Conservation (phyloP, 441 rosid species). For the Omphalea diandra region DNA sequence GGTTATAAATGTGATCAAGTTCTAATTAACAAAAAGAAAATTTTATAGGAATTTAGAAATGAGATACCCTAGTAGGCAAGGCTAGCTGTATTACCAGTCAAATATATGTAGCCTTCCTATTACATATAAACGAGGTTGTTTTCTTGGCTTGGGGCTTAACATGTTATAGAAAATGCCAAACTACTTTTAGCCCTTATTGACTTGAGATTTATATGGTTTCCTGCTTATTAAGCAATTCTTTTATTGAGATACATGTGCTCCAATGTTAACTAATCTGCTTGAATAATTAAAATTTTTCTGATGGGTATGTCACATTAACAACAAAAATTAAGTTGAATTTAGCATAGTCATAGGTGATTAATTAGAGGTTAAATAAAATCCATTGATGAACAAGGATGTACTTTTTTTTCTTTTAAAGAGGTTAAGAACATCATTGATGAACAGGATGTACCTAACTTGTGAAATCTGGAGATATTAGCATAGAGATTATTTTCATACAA, state of each 20-base stretch:
- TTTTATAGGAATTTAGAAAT: not conserved
- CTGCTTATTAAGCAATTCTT: not conserved
- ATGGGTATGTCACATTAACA: not conserved
- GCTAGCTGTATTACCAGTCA: not conserved
- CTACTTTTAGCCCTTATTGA: conserved; percentile 5
- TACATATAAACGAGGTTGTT: not conserved
- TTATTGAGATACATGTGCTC: not conserved
- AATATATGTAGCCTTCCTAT: not conserved
- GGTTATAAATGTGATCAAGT: no score
- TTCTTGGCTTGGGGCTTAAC: no score
- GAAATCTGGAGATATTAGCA: not conserved
- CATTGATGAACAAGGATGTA: not conserved
- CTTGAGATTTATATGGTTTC: not conserved
- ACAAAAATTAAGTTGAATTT: not conserved
- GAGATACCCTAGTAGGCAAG: not conserved
- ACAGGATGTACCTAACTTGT: no score
- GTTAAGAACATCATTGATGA: no score
- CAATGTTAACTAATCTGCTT: not conserved
- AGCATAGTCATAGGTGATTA: not conserved
- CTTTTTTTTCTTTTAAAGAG: no score
- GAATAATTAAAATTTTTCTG: no score
- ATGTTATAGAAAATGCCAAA: no score
- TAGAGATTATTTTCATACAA: not conserved
- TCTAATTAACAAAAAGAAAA: no score
- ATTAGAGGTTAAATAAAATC: not conserved